Conservation (phyloP, 257 asterid species). For the Nicotiana sylvestris region DNA sequence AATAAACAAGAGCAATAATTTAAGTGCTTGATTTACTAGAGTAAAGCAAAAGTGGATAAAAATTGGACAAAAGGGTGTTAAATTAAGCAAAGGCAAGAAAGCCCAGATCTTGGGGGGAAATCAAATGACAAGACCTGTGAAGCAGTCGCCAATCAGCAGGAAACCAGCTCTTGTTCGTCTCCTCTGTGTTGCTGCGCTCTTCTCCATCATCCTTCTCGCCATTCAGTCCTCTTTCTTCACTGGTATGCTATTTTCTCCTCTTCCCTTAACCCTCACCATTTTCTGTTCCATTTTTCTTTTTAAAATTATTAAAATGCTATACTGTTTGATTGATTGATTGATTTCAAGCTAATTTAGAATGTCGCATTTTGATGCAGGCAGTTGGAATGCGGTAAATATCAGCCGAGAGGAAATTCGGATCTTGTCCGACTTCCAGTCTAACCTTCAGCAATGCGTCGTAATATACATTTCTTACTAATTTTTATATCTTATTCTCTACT, state of each 20-base stretch:
- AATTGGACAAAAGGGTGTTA: neutral
- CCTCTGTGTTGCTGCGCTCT: conserved; percentile 63
- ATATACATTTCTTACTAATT: neutral
- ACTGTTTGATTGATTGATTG: neutral
- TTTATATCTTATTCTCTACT: neutral
- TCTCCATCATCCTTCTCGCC: conserved; percentile 61
- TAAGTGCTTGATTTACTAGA: too few relatives aligned
- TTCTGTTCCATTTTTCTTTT: too few relatives aligned
- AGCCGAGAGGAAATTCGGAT: conserved; percentile 35
- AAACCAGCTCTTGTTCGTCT: conserved; percentile 52
- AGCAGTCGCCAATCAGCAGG: conserved; percentile 23
- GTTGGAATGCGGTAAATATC: conserved; percentile 18
- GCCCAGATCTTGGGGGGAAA: neutral
- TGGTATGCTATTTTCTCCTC: conserved; percentile 19
- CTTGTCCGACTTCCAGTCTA: conserved; percentile 68
- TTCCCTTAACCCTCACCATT: neutral
- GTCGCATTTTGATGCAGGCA: conserved; percentile 28
- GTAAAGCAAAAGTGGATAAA: too few relatives aligned
- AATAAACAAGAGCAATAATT: too few relatives aligned
- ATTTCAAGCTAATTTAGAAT: neutral
- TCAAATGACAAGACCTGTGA: conserved; percentile 18
- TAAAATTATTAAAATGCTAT: neutral
- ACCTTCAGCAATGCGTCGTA: conserved; percentile 89
- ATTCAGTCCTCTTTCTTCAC: conserved; percentile 53
- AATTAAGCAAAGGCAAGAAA: neutral